These are phyloP conservation scores for Cyberlindnera saturnus DNA, from an alignment of 805 yeast genomes.

Conservation along the genomic window DNA sequence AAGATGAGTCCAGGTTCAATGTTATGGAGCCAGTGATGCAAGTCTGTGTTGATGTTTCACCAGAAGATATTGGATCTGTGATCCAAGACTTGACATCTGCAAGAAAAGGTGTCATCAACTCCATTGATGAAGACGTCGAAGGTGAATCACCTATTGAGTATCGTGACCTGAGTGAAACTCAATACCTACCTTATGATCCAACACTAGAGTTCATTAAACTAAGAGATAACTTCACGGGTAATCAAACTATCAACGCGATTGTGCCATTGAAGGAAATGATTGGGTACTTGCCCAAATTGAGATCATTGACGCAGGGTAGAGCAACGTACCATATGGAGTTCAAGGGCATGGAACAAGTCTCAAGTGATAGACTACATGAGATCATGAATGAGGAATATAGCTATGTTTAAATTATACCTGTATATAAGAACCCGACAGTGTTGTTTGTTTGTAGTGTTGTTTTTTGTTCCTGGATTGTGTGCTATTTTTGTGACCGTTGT, in stretches of 20 bases:
- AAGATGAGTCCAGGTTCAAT: constrained; percentile 31
- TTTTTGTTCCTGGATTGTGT: too few species aligned
- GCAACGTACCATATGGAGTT: constrained; percentile 79
- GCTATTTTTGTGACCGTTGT: too few species aligned
- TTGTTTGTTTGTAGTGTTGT: too few species aligned
- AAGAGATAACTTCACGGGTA: constrained; percentile 18
- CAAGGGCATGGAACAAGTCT: constrained; percentile 63
- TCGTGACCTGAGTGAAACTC: constrained; percentile 48
- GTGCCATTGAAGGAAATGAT: constrained; percentile 89
- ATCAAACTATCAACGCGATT: constrained; percentile 61
- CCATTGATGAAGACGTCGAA: constrained; percentile 59
- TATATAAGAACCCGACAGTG: too few species aligned
- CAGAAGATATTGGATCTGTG: constrained; percentile 74
- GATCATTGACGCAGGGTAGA: constrained; percentile 87
- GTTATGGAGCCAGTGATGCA: constrained; percentile 87
- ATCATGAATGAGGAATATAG: constrained; percentile 23
- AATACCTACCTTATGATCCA: constrained; percentile 75
- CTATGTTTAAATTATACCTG: background rate
- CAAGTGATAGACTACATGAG: constrained; percentile 41
- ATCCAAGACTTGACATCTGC: constrained; percentile 78
- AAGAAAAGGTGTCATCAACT: constrained; percentile 66
- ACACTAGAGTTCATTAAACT: constrained; percentile 34
- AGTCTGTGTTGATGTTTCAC: constrained; percentile 57
- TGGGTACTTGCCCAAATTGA: constrained; percentile 71
- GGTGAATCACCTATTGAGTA: constrained; percentile 40